Evolutionary conservation across 2,329 filamentous ascomycete genomes (phyloP).

Genomic region (Bipolaris gigantea): DNA sequence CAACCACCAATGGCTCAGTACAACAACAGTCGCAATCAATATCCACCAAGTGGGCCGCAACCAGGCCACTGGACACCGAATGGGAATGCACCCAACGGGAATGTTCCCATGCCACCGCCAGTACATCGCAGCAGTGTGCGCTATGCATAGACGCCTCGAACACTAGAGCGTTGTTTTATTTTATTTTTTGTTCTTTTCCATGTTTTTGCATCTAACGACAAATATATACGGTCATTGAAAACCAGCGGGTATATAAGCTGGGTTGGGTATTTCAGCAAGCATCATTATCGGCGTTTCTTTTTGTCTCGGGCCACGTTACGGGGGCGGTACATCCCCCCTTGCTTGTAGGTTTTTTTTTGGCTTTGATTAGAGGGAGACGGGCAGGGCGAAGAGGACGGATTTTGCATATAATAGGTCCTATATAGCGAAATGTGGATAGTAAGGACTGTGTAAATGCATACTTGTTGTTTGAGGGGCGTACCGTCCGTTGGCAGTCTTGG

Average conservation of each 20-base stretch:
- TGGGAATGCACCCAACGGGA: slow-evolving; percentile 6
- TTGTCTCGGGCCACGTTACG: background rate
- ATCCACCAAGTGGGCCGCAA: slow-evolving; percentile 2
- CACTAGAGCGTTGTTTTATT: background rate
- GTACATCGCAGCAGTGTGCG: slow-evolving; percentile 19
- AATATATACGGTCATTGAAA: slow-evolving; percentile 5
- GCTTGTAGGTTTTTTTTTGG: background rate
- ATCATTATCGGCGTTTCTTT: slow-evolving; percentile 9
- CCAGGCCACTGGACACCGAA: slow-evolving; percentile 3
- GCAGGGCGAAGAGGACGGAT: background rate
- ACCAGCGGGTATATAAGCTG: background rate
- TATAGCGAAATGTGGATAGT: background rate
- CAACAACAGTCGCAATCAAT: background rate
- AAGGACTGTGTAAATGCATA: no score
- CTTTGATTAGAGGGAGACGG: background rate
- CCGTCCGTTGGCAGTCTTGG: no score
- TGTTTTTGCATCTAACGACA: background rate
- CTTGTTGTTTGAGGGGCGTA: no score
- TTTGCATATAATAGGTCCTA: background rate
- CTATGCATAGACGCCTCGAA: slow-evolving; percentile 14
- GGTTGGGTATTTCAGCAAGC: background rate
- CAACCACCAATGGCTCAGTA: slow-evolving; percentile 7
- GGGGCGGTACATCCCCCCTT: background rate
- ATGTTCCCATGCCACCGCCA: slow-evolving; percentile 15
- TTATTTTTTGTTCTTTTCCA: background rate